phyloP scores from a whole-genome alignment of 805 yeast genomes.

The Suhomyces prunicola region DNA sequence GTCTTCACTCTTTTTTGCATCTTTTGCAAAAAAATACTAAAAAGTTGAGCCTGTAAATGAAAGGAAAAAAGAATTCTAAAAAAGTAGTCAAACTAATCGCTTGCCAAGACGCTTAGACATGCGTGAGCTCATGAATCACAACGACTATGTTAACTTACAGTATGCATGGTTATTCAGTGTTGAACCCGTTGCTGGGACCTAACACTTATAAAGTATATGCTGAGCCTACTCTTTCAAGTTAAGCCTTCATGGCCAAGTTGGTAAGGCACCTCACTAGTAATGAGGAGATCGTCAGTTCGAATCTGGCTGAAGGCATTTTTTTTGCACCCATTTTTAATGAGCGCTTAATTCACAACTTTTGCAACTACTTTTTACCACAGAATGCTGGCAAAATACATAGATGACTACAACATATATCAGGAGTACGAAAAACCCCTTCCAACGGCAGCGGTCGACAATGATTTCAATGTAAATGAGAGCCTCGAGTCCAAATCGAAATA shows the following conservation, averaged over 20 bases:
- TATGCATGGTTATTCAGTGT: too few species aligned
- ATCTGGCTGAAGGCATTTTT: conserved; percentile 14
- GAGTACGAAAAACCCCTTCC: conserved; percentile 4
- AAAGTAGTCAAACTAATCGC: too few species aligned
- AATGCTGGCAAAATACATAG: not conserved
- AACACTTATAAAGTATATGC: too few species aligned
- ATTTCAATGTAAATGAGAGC: not conserved
- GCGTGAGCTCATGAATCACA: too few species aligned
- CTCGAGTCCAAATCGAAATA: not conserved
- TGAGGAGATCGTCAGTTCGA: conserved; percentile 16
- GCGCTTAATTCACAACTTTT: not conserved
- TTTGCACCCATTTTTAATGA: conserved; percentile 1
- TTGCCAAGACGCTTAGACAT: too few species aligned
- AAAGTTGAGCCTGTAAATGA: not conserved
- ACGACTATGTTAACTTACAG: too few species aligned
- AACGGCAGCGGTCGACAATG: not conserved
- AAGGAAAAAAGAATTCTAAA: too few species aligned
- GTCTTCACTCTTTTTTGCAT: too few species aligned
- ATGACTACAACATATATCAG: conserved; percentile 5
- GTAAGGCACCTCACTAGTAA: conserved; percentile 16
- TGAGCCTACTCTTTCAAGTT: not conserved
- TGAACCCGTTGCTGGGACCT: too few species aligned
- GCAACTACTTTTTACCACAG: not conserved
- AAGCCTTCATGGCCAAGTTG: conserved; percentile 14
- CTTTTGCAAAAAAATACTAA: not conserved